A percentile compares a stretch with the other conserved stretches of the same genome.
Evolutionary conservation across 805 yeast genomes (phyloP).

Genomic region (Torulaspora gathmanii): DNA sequence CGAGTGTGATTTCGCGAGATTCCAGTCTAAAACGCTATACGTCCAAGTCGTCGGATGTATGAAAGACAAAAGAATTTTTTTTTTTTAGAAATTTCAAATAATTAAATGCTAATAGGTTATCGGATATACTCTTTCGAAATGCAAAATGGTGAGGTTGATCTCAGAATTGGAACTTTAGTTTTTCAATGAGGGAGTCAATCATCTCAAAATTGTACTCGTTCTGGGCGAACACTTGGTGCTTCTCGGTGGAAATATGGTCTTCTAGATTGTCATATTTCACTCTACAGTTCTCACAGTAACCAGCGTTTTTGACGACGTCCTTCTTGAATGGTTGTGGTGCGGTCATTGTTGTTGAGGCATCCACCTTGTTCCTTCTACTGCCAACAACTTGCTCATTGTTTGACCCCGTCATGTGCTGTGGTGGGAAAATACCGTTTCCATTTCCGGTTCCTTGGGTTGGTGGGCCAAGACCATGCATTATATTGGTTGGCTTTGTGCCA

Average conservation of each 20-base stretch:
- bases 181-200: conserved; percentile 66
- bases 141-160: background rate
- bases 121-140: background rate
- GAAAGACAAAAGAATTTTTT: background rate
- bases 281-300: conserved; percentile 92
- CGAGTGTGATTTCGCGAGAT: conserved; percentile 11
- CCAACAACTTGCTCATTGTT: conserved; percentile 5
- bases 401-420: background rate
- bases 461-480: conserved; percentile 1
- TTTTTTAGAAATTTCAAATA: background rate
- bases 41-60: conserved; percentile 1
- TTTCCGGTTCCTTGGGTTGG: background rate
- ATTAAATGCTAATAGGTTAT: conserved; percentile 1
- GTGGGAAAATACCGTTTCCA: background rate
- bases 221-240: conserved; percentile 75
- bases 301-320: conserved; percentile 42
- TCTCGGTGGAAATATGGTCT: conserved; percentile 62
- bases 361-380: conserved; percentile 10
- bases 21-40: conserved; percentile 3
- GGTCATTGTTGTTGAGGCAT: conserved; percentile 11
- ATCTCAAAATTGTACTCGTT: conserved; percentile 66
- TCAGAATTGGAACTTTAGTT: conserved; percentile 32
- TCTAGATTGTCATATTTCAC: conserved; percentile 75
- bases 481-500: conserved; percentile 16
- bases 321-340: conserved; percentile 7